These are phyloP conservation scores for Globisporangium apiculatum DNA, from an alignment of 352 stramenopile species.

Conservation along the genomic window DNA sequence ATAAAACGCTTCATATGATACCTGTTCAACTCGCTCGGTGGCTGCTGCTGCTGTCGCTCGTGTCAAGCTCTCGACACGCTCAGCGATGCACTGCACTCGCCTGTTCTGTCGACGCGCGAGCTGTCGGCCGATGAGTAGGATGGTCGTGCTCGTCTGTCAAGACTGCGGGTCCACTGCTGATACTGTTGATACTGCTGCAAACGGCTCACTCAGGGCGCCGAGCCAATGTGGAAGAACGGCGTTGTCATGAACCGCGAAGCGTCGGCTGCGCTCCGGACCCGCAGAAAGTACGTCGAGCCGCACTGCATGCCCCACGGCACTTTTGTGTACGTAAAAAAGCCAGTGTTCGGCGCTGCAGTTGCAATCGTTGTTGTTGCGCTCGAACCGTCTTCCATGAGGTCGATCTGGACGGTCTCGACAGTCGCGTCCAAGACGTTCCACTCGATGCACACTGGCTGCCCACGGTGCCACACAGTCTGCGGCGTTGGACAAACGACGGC, in stretches of 20 bases:
- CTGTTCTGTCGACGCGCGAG: background rate
- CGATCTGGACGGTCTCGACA: slow-evolving; percentile 49
- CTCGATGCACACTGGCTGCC: slow-evolving; percentile 60
- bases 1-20: slow-evolving; percentile 1
- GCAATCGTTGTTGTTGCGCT: slow-evolving; percentile 62
- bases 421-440: slow-evolving; percentile 57
- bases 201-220: slow-evolving; percentile 17
- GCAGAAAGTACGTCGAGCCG: slow-evolving; percentile 73
- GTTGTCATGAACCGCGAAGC: slow-evolving; percentile 48
- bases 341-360: slow-evolving; percentile 50
- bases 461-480: slow-evolving; percentile 63
- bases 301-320: slow-evolving; percentile 82
- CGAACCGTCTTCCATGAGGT: slow-evolving; percentile 59
- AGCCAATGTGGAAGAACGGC: slow-evolving; percentile 63
- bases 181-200: background rate
- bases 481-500: slow-evolving; percentile 28
- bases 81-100: no score
- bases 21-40: background rate
- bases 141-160: background rate
- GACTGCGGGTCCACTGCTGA: background rate
- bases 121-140: background rate
- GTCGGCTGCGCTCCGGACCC: slow-evolving; percentile 37
- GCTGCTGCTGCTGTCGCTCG: background rate
- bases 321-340: slow-evolving; percentile 59
- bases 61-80: no score